Percentiles rank a stretch among this genome's conserved stretches.
These are phyloP conservation scores for Davidsoniella australis DNA, from an alignment of 2,329 filamentous ascomycete genomes.

Conservation along the genomic window DNA sequence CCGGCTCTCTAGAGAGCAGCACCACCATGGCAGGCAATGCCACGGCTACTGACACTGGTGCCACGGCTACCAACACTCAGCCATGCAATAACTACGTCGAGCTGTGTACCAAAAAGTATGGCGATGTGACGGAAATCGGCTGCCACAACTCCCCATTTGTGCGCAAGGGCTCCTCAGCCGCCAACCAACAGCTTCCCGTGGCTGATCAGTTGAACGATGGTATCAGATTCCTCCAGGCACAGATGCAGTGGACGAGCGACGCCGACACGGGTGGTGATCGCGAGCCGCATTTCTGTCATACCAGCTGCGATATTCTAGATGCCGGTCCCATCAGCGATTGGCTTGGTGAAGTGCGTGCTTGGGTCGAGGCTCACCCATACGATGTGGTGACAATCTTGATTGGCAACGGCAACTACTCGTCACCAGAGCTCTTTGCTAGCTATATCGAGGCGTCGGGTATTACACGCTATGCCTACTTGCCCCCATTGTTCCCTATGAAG, in stretches of 20 bases:
- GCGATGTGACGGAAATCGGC: slow-evolving; percentile 63
- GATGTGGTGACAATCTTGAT: slow-evolving; percentile 80
- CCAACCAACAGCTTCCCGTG: slow-evolving; percentile 57
- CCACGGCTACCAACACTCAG: slow-evolving; percentile 48
- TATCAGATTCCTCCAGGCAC: slow-evolving; percentile 44
- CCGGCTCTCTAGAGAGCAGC: slow-evolving; percentile 26
- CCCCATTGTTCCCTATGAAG: slow-evolving; percentile 52
- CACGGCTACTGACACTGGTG: slow-evolving; percentile 25
- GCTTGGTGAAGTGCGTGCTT: slow-evolving; percentile 49
- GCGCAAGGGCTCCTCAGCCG: slow-evolving; percentile 49
- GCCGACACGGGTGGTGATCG: slow-evolving; percentile 23
- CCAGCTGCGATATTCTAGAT: slow-evolving; percentile 64
- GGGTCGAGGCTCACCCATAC: slow-evolving; percentile 63
- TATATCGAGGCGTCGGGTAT: slow-evolving; percentile 59
- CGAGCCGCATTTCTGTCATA: slow-evolving; percentile 65
- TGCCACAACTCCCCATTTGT: slow-evolving; percentile 74
- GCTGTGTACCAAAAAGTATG: slow-evolving; percentile 59
- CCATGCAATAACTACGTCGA: slow-evolving; percentile 68
- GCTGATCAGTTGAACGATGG: slow-evolving; percentile 62
- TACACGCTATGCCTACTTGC: slow-evolving; percentile 54
- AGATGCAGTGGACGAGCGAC: slow-evolving; percentile 41
- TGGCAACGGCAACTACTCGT: slow-evolving; percentile 64
- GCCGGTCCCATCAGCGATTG: slow-evolving; percentile 62
- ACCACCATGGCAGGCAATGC: slow-evolving; percentile 25
- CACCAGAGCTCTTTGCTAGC: slow-evolving; percentile 43